Evolutionary conservation across 768 basidiomycete genomes (phyloP).

Genomic region (Termitomyces sp.): DNA sequence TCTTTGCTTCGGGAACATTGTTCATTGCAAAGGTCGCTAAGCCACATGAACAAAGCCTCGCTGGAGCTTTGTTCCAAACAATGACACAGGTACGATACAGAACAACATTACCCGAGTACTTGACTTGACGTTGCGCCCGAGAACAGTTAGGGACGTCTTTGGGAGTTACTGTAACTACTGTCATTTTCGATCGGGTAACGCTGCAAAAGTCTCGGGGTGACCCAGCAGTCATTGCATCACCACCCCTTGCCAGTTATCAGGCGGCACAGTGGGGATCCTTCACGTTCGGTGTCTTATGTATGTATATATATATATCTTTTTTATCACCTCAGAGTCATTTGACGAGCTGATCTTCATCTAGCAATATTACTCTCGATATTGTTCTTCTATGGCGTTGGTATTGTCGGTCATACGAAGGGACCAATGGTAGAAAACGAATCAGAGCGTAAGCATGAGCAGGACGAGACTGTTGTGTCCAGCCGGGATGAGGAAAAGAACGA

Average conservation of each 20-base stretch:
- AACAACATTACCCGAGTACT: not conserved
- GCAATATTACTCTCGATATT: conserved; percentile 12
- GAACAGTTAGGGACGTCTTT: conserved; percentile 59
- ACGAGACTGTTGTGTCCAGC: not conserved
- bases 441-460: not conserved
- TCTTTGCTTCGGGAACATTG: conserved; percentile 66
- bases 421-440: not conserved
- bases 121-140: not conserved
- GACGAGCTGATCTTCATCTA: not conserved
- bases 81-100: conserved; percentile 52
- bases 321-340: not conserved
- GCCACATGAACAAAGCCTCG: conserved; percentile 69
- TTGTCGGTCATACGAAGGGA: conserved; percentile 14
- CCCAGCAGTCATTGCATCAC: conserved; percentile 21
- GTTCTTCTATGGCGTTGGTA: conserved; percentile 16
- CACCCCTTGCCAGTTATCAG: conserved; percentile 44
- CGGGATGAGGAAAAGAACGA: not conserved
- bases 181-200: conserved; percentile 59
- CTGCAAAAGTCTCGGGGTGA: conserved; percentile 19
- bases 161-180: conserved; percentile 67
- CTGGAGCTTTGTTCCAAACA: conserved; percentile 74
- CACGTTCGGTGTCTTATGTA: conserved; percentile 57
- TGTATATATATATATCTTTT: conserved; percentile 13
- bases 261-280: conserved; percentile 63
- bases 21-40: conserved; percentile 65